Base-by-base conservation (phyloP, 73 alveolate genomes). In the Halteria grandinella region DNA sequence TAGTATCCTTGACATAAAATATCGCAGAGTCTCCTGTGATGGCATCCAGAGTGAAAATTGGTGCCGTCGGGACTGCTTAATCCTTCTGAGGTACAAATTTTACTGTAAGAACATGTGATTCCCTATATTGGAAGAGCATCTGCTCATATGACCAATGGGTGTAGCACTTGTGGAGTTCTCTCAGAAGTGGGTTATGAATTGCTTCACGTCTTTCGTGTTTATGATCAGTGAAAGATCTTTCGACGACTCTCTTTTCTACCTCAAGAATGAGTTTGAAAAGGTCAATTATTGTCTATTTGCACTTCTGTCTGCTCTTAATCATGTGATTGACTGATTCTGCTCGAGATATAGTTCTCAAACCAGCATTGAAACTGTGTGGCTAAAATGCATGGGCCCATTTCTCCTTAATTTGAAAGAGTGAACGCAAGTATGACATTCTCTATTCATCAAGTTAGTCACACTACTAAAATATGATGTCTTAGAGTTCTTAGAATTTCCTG, bases 331-430 rank as follows among this genome's bases (percentile, higher is more conserved):
- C 83, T 20, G 71, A 23, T 47, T 82, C 91, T 0, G 91, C 81
- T 43, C 91, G 10, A 11, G 81, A 32, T 17, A 57, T 58, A 0
- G 91, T 57, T n/a, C 44, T 76, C 8, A 39, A 28, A 10, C 81
- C 81, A 1, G 82, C 86, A 28, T 41, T 71, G 37, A 82, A 82
- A 1, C 40, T 37, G 15, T 33, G 53, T 1, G 91, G 91, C 34
- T 57, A 28, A 49, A 31, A 72, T 10, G 91, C 80, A 21, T 47
- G 23, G 14, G 91, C 86, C 91, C 91, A 82, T 49, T 82, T 82
- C 37, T 82, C 91, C 34, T 82, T 82, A 5, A 82, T 82, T 14
- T 70, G 63, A 25, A 55, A 58, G 45, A 82, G 15, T 12, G 29
- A 10, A 12, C 86, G 31, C 27, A 82, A 34, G 28, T 82, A 82